Evolutionary conservation across 2,329 filamentous ascomycete genomes (phyloP).

Genomic region (Calonectria fujianensis): DNA sequence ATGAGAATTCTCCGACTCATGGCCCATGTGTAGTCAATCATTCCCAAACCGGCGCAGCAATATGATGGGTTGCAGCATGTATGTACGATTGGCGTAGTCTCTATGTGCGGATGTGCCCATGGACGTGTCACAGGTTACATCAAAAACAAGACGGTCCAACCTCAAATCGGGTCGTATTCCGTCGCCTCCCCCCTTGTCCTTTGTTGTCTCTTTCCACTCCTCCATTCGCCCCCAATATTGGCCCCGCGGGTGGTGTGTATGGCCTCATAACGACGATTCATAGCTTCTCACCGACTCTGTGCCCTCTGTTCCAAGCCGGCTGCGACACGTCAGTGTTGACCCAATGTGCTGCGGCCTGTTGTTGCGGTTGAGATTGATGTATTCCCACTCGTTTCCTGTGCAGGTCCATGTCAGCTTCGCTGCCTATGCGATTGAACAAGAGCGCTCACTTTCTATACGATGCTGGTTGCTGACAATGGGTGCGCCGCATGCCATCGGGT

Average conservation of each 20-base stretch:
- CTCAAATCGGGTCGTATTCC: constrained; percentile 26
- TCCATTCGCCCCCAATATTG: not conserved
- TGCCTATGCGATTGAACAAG: not conserved
- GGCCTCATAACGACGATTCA: constrained; percentile 18
- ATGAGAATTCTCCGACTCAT: not conserved
- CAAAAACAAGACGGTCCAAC: constrained; percentile 13
- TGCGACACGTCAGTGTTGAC: not conserved
- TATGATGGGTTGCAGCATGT: constrained; percentile 21
- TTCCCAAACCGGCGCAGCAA: not conserved
- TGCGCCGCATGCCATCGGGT: constrained; percentile 41
- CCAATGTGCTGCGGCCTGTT: constrained; percentile 43
- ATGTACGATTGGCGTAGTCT: constrained; percentile 6
- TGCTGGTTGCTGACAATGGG: constrained; percentile 45
- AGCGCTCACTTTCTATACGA: constrained; percentile 37
- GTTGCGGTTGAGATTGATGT: constrained; percentile 44
- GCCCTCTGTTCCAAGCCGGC: not conserved
- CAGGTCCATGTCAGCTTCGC: constrained; percentile 12
- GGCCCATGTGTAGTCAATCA: not conserved
- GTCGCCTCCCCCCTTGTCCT: not conserved
- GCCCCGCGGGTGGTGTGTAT: not conserved
- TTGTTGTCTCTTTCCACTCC: constrained; percentile 14
- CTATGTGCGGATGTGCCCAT: constrained; percentile 26
- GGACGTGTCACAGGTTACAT: constrained; percentile 12
- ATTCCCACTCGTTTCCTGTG: constrained; percentile 38
- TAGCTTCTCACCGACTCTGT: constrained; percentile 15